phyloP scores from a whole-genome alignment of 2,329 filamentous ascomycete genomes.

The Dactylellina drechsleri region DNA sequence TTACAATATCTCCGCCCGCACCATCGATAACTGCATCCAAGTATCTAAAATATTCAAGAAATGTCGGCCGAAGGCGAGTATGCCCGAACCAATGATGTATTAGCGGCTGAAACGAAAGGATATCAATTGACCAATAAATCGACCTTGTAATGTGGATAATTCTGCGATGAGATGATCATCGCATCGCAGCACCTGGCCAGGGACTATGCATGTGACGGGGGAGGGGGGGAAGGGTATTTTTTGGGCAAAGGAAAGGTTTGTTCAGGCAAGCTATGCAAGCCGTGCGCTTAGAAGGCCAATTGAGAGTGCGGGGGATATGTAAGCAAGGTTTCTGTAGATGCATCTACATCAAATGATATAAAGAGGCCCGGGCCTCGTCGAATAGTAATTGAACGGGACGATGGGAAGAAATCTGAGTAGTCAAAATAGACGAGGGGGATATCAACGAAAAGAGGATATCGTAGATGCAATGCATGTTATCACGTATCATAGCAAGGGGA shows the following conservation, averaged over 20 bases:
- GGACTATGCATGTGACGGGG: slow-evolving; percentile 19
- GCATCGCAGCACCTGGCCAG: slow-evolving; percentile 28
- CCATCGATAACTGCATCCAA: slow-evolving; percentile 90
- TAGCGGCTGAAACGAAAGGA: slow-evolving; percentile 36
- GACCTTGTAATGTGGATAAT: slow-evolving; percentile 29
- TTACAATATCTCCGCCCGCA: slow-evolving; percentile 85
- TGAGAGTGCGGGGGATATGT: slow-evolving; percentile 41
- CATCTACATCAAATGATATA: slow-evolving; percentile 34
- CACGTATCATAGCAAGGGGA: slow-evolving; percentile 1
- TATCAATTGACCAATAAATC: slow-evolving; percentile 42
- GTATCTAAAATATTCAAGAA: slow-evolving; percentile 56
- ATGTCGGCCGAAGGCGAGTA: neutral
- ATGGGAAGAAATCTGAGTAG: slow-evolving; percentile 5
- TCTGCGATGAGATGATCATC: slow-evolving; percentile 53
- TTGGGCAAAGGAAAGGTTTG: slow-evolving; percentile 2
- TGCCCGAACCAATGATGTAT: slow-evolving; percentile 32
- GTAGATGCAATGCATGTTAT: slow-evolving; percentile 2
- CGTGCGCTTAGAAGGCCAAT: slow-evolving; percentile 54
- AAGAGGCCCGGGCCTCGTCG: slow-evolving; percentile 6
- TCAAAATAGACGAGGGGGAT: slow-evolving; percentile 25
- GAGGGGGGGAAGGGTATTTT: neutral
- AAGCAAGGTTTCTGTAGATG: slow-evolving; percentile 12
- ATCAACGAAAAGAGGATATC: neutral
- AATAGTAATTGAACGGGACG: slow-evolving; percentile 22
- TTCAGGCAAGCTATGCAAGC: slow-evolving; percentile 51